Conservation (phyloP, 805 yeast genomes). For the Blastobotrys mokoenaii region DNA sequence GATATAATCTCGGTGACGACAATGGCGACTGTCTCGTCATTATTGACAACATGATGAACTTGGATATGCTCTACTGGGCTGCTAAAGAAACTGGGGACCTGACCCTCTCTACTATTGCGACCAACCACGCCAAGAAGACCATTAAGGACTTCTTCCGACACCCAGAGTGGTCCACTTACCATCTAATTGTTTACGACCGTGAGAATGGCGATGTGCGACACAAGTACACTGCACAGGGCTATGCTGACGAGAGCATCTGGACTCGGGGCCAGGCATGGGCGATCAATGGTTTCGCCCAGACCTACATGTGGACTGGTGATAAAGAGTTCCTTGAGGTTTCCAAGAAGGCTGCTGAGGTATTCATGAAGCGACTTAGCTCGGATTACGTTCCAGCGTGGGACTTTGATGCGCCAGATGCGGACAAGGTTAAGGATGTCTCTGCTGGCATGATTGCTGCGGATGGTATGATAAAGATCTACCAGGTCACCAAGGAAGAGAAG, state of each 20-base stretch:
- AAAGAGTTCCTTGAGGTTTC: constrained; percentile 24
- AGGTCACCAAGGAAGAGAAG: constrained; percentile 12
- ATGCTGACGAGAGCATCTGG: constrained; percentile 25
- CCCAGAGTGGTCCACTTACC: constrained; percentile 25
- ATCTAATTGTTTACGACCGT: constrained; percentile 23
- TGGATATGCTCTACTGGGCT: constrained; percentile 26
- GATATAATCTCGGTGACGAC: constrained; percentile 15
- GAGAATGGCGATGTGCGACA: constrained; percentile 20
- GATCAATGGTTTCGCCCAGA: constrained; percentile 24
- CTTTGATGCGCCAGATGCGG: constrained; percentile 19
- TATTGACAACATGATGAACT: constrained; percentile 22
- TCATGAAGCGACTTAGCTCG: constrained; percentile 19
- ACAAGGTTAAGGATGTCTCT: constrained; percentile 24
- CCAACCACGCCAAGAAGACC: constrained; percentile 28
- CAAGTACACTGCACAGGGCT: constrained; percentile 27
- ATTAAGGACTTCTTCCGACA: constrained; percentile 16
- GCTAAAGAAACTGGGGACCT: constrained; percentile 24
- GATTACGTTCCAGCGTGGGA: constrained; percentile 24
- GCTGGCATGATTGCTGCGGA: constrained; percentile 27
- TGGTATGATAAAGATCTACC: constrained; percentile 24
- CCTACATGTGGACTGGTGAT: constrained; percentile 24
- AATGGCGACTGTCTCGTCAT: constrained; percentile 25
- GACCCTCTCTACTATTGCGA: constrained; percentile 23
- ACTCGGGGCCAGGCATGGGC: constrained; percentile 32
- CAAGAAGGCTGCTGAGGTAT: constrained; percentile 21